phyloP scores from a whole-genome alignment of 495 filamentous ascomycete genomes.

The Astrocystis sublimbata region DNA sequence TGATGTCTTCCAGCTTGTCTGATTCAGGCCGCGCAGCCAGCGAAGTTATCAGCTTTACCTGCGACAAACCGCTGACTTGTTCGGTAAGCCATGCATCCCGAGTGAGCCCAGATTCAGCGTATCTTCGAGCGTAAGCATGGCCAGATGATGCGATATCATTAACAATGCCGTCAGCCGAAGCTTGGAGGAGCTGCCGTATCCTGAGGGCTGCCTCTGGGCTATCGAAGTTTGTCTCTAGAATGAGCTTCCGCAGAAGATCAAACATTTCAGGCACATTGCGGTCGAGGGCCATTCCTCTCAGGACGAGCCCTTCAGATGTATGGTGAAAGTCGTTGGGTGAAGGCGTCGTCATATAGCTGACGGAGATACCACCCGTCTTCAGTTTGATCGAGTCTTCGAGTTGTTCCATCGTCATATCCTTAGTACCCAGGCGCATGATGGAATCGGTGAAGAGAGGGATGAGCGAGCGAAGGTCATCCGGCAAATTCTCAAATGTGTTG shows the following conservation, averaged over 20 bases:
- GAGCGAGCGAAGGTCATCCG: conserved; percentile 78
- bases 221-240: conserved; percentile 87
- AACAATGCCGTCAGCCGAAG: conserved; percentile 83
- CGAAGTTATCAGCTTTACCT: conserved; percentile 79
- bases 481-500: conserved; percentile 74
- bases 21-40: conserved; percentile 53
- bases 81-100: conserved; percentile 69
- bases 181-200: conserved; percentile 82
- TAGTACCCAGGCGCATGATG: conserved; percentile 89
- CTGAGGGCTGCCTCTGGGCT: conserved; percentile 74
- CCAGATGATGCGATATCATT: conserved; percentile 87
- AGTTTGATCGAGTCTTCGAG: conserved; percentile 93
- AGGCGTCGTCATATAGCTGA: conserved; percentile 74
- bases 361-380: conserved; percentile 89
- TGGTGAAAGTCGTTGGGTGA: conserved; percentile 68
- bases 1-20: conserved; percentile 70
- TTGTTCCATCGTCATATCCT: conserved; percentile 85
- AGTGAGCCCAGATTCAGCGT: conserved; percentile 77
- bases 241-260: conserved; percentile 73
- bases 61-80: conserved; percentile 80
- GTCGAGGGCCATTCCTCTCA: conserved; percentile 84
- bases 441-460: conserved; percentile 91
- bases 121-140: conserved; percentile 79
- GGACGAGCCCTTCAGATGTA: conserved; percentile 76
- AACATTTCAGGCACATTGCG: conserved; percentile 89